phyloP scores from a whole-genome alignment of 441 rosid species.

The Melastoma candidum region DNA sequence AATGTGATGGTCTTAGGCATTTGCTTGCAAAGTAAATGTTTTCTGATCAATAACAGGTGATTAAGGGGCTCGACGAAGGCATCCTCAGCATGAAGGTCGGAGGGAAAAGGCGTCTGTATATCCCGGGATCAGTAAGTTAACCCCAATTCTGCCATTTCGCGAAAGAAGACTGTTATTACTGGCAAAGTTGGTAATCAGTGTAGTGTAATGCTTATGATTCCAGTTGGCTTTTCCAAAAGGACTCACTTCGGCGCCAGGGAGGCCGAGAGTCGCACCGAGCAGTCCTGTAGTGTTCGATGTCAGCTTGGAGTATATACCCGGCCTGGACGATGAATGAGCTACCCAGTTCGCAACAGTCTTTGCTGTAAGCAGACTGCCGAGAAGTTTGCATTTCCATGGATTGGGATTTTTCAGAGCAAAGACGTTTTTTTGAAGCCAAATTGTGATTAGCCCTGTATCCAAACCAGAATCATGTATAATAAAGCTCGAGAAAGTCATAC shows the following conservation, averaged over 20 bases:
- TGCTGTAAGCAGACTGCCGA: too few species aligned
- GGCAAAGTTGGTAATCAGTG: neutral
- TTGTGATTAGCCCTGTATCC: too few species aligned
- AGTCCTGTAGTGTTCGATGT: conserved; percentile 89
- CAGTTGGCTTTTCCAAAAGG: conserved; percentile 95
- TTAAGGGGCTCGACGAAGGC: conserved; percentile 96
- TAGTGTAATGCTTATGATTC: neutral
- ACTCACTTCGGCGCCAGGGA: conserved; percentile 79
- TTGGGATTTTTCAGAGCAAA: too few species aligned
- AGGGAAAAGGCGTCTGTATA: conserved; percentile 80
- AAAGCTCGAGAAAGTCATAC: too few species aligned
- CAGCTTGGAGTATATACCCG: conserved; percentile 85
- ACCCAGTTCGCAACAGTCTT: too few species aligned
- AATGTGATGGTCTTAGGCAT: neutral
- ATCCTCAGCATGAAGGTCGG: conserved; percentile 78
- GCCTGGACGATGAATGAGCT: conserved; percentile 59
- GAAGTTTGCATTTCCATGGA: too few species aligned
- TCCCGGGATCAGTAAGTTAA: conserved; percentile 69
- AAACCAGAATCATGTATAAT: too few species aligned
- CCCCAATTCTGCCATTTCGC: neutral
- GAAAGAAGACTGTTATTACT: neutral
- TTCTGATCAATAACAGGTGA: conserved; percentile 41
- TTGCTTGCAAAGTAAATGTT: too few species aligned
- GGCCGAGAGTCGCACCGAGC: conserved; percentile 91
- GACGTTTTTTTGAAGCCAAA: too few species aligned